These are phyloP conservation scores for Neobulgaria alba DNA, from an alignment of 2,329 filamentous ascomycete species.

Conservation along the genomic window DNA sequence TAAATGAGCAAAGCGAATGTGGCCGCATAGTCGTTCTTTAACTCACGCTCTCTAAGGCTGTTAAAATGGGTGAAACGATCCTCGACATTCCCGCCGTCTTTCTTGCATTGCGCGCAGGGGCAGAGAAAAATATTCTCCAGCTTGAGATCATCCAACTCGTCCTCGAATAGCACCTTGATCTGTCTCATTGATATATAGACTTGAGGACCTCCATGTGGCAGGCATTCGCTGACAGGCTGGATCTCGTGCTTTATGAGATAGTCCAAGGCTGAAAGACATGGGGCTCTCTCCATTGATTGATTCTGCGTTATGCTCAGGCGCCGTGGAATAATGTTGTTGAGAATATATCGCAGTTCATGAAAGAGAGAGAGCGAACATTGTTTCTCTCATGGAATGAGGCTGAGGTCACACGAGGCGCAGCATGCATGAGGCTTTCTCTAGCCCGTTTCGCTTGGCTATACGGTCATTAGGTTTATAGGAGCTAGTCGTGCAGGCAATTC, in stretches of 20 bases:
- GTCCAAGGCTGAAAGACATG: not conserved
- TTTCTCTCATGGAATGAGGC: not conserved
- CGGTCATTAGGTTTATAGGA: not conserved
- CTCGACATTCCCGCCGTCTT: not conserved
- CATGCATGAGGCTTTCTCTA: not conserved
- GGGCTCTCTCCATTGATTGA: slow-evolving; percentile 1
- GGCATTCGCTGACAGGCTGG: slow-evolving; percentile 1
- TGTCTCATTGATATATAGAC: not conserved
- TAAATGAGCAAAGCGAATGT: slow-evolving; percentile 1
- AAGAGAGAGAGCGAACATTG: not conserved
- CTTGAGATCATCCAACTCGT: not conserved
- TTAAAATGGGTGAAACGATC: not conserved
- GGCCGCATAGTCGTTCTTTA: not conserved
- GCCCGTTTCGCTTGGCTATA: not conserved
- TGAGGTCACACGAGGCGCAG: not conserved
- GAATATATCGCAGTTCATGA: not conserved
- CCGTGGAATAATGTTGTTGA: not conserved
- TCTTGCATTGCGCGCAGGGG: slow-evolving; percentile 1
- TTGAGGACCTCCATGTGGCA: not conserved
- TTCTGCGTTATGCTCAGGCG: not conserved
- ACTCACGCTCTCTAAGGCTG: slow-evolving; percentile 1
- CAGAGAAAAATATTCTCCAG: slow-evolving; percentile 1
- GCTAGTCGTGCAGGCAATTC: not conserved
- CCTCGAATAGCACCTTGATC: slow-evolving; percentile 1
- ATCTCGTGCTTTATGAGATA: slow-evolving; percentile 1